Conservation (phyloP, 2,329 filamentous ascomycete species). For the Ceratocystis cubensis region DNA sequence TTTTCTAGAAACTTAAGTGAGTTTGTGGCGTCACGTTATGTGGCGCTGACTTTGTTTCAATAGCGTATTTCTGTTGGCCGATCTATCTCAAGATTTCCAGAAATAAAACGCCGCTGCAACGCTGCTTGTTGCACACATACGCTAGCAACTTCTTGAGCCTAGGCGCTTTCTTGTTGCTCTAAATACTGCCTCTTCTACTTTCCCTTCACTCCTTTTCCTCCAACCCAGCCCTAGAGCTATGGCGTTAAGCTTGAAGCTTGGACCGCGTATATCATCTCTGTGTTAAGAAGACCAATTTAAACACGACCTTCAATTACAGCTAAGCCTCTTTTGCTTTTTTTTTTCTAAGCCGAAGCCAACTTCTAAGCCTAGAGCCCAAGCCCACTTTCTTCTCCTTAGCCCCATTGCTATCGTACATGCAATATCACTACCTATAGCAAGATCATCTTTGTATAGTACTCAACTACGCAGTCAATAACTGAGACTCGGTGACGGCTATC, state of each 20-base stretch:
- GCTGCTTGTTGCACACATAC: constrained; percentile 10
- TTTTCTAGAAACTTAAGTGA: constrained; percentile 1
- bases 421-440: no score
- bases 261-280: background rate
- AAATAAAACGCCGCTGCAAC: constrained; percentile 13
- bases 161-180: background rate
- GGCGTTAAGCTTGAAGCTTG: constrained; percentile 5
- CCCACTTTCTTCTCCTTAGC: no score
- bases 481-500: background rate
- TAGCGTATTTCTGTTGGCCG: background rate
- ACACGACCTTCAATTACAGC: background rate
- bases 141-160: background rate
- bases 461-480: no score
- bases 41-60: constrained; percentile 3
- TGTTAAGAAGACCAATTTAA: constrained; percentile 1
- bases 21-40: background rate
- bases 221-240: background rate
- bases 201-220: background rate
- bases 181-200: background rate
- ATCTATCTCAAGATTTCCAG: background rate
- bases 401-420: no score
- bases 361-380: no score
- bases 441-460: no score
- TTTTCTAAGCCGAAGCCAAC: background rate
- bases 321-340: background rate